Base-by-base conservation (phyloP, 257 asterid species). In the Cruciata laevipes region DNA sequence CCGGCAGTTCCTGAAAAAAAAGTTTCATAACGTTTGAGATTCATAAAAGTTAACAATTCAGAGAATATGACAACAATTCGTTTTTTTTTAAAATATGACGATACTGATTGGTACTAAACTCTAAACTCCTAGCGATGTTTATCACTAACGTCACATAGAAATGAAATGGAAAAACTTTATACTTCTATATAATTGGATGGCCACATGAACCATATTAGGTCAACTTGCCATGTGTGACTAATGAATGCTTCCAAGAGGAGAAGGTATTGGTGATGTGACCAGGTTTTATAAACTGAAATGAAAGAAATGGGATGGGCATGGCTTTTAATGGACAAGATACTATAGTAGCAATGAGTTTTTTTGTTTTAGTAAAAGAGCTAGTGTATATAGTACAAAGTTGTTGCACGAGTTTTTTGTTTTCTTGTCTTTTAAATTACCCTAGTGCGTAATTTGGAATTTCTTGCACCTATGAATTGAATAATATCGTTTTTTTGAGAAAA, bases 1-100 rank as follows among this genome's bases (percentile, higher is more conserved):
- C 96, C 0, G 96, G 95, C 25, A 89, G 76, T 66, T 87, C 95
- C 96, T 89, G 73, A 23, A 52, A 12, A 7, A 12, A 7, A 0
- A 4, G 10, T 38, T 38, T 7, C 13, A 38, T 9, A 38, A 7
- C 17, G 51, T 1, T 11, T 42, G 4, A 42, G 51, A 13, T 11
- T 42, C 51, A 47, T 3, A 47, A 14, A 14, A 17, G 4, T 47
- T 1, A 47, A 47, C 55, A 17, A 17, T 17, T 47, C n/a, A 17
- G 30, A 27, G 2, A 27, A 27, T 32, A 32, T 6, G 7, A n/a
- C n/a, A n/a, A n/a, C 37, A 35, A 10, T 3, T 0, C 8, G 11
- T 37, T 37, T 37, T 6, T 7, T 37, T 37, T 35, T 37, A n/a
- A 37, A 3, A 1, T 3, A 11, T 37, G 2, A 37, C 10, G 13